Base-by-base conservation (phyloP, 352 stramenopile species). In the Globisporangium cylindrosporum region DNA sequence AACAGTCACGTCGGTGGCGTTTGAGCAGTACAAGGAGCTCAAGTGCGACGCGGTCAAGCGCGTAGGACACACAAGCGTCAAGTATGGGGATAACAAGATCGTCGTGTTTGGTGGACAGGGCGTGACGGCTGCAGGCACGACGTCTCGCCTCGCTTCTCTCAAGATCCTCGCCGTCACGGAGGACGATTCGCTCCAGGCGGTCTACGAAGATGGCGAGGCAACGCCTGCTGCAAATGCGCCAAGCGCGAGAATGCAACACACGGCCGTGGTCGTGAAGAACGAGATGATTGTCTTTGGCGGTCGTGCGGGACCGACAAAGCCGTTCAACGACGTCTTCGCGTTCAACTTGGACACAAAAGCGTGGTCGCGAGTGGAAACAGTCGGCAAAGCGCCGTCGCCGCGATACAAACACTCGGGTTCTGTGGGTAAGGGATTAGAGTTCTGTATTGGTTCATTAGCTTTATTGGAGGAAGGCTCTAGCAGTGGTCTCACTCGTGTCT, bases 231-330 rank as follows among this genome's bases (percentile, higher is more conserved):
- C 59, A 24, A 61, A 48, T 74, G 67, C 72, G 10, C 81, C 80
- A n/a, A 78, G 69, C 6, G 64, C 86, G 10, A 73, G 88, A 14
- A 95, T 94, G 86, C 80, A 94, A 46, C 88, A 95, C 69, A 89
- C 86, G 20, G 81, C 84, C 18, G 78, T 84, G 32, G 67, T 90
- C 18, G 66, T 86, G 3, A 67, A 62, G 54, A 76, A 73, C 54
- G 68, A 74, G 3, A 93, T 96, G 87, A 32, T 95, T 43, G 70
- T 96, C 4, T 95, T 96, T 77, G 89, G 89, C 56, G 89, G 89
- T 43, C 89, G 89, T 20, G 80, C 78, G 20, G 88, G 87, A 14
- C 89, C 89, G 6, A 73, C 78, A 4, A 92, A 88, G 49, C 75
- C 86, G 56, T 76, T 93, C 27, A 80, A 86, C 49, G 89, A 96